Evolutionary conservation across 805 yeast genomes (phyloP).

Genomic region (Candida morakotiae): DNA sequence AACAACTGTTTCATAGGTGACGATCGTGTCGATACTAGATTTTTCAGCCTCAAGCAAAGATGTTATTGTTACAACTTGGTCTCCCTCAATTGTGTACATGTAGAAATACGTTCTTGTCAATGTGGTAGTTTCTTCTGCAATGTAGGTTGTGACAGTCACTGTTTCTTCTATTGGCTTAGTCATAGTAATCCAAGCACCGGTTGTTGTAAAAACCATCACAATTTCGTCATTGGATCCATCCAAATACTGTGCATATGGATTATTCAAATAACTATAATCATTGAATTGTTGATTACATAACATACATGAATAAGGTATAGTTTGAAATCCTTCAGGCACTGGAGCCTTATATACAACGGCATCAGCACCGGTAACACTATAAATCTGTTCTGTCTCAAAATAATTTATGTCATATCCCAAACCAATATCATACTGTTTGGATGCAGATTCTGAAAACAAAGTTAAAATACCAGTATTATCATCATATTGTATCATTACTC

Average conservation of each 20-base stretch:
- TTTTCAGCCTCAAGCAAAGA: background rate
- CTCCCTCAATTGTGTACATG: background rate
- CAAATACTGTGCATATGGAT: background rate
- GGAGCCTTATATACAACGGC: background rate
- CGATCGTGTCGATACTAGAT: background rate
- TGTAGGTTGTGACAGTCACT: background rate
- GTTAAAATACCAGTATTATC: background rate
- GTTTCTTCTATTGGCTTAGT: background rate
- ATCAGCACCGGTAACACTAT: background rate
- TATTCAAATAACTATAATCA: background rate
- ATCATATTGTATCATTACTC: background rate
- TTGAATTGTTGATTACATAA: background rate
- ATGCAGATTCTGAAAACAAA: background rate
- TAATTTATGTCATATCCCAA: background rate
- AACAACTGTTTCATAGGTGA: background rate
- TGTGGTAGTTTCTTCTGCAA: background rate
- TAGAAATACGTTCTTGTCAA: background rate
- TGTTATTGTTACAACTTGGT: background rate
- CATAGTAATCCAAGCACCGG: background rate
- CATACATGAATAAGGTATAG: background rate
- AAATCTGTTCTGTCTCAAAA: background rate
- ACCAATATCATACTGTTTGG: background rate
- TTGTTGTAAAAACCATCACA: background rate
- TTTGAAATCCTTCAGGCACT: background rate
- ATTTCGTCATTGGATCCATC: background rate